Conservation (phyloP, 1,284 basidiomycete species). For the Pseudozyma sp. region DNA sequence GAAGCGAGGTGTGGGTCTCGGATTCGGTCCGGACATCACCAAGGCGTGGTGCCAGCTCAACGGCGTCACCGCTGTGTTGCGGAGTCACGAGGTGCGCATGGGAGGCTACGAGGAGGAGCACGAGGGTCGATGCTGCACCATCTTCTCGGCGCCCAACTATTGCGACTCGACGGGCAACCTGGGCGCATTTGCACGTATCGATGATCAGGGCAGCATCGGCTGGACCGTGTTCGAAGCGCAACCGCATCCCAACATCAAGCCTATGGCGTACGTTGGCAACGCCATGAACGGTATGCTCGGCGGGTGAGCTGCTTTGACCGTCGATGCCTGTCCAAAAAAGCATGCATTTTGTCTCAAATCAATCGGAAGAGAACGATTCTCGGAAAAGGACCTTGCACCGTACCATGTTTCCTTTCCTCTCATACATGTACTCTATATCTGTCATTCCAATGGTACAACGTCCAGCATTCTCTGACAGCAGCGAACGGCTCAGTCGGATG, state of each 20-base stretch:
- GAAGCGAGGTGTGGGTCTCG: conserved; percentile 94
- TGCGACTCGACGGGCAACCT: conserved; percentile 70
- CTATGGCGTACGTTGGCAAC: conserved; percentile 82
- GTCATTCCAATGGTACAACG: neutral
- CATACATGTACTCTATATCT: conserved; percentile 15
- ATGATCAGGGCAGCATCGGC: conserved; percentile 79
- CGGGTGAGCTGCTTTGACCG: conserved; percentile 10
- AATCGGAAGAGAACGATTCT: no score
- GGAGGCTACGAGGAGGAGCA: conserved; percentile 87
- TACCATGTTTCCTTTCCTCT: neutral
- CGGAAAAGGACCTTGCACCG: no score
- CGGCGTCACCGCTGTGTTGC: conserved; percentile 86
- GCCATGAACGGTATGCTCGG: conserved; percentile 59
- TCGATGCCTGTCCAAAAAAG: no score
- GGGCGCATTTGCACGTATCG: conserved; percentile 74
- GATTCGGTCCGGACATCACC: conserved; percentile 81
- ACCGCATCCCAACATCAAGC: conserved; percentile 87
- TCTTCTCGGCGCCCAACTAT: conserved; percentile 71
- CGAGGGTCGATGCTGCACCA: conserved; percentile 87
- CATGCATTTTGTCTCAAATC: no score
- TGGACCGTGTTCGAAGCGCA: conserved; percentile 85
- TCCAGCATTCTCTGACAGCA: neutral
- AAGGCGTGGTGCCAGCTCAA: conserved; percentile 86
- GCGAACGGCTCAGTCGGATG: no score
- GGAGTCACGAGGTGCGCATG: conserved; percentile 97